A percentile compares a stretch with the other conserved stretches of the same genome.
Conservation (phyloP, 2,329 filamentous ascomycete species). For the Cryphonectria radicalis region DNA sequence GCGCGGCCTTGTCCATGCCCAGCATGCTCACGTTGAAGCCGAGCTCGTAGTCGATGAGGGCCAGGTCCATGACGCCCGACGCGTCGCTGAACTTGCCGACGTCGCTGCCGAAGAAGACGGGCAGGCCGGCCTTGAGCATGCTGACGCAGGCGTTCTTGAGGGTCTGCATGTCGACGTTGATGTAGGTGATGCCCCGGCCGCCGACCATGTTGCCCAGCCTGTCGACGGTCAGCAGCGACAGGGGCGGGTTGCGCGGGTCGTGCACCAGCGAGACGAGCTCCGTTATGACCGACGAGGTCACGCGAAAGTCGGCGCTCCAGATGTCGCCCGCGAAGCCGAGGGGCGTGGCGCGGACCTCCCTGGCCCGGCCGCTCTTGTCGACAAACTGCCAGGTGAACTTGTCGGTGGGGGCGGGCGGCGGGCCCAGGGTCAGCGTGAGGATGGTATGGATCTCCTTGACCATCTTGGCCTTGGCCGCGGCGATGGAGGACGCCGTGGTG, state of each 20-base stretch:
- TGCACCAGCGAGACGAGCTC: slow-evolving; percentile 81
- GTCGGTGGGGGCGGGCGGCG: slow-evolving; percentile 70
- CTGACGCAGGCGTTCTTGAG: slow-evolving; percentile 76
- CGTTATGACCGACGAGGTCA: slow-evolving; percentile 65
- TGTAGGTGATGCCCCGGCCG: slow-evolving; percentile 75
- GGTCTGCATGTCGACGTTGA: slow-evolving; percentile 76
- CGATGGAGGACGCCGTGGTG: slow-evolving; percentile 45
- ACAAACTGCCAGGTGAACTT: slow-evolving; percentile 82
- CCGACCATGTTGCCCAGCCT: slow-evolving; percentile 82
- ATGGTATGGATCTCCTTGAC: slow-evolving; percentile 80
- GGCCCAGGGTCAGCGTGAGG: slow-evolving; percentile 80
- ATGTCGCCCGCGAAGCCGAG: slow-evolving; percentile 73
- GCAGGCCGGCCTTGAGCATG: slow-evolving; percentile 78
- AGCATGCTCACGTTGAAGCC: slow-evolving; percentile 80
- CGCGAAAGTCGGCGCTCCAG: slow-evolving; percentile 60
- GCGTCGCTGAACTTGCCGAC: slow-evolving; percentile 80
- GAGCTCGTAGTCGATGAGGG: slow-evolving; percentile 77
- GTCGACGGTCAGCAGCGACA: slow-evolving; percentile 74
- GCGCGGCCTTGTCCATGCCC: slow-evolving; percentile 74
- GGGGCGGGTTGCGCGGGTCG: slow-evolving; percentile 78
- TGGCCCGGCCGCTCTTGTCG: slow-evolving; percentile 68
- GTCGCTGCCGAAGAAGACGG: slow-evolving; percentile 88
- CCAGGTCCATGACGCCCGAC: slow-evolving; percentile 79
- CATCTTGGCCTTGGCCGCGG: slow-evolving; percentile 70
- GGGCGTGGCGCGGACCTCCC: slow-evolving; percentile 68